A percentile compares a stretch with the other conserved stretches of the same genome.
Conservation (phyloP, 1,284 basidiomycete species). For the Mycena sp. region DNA sequence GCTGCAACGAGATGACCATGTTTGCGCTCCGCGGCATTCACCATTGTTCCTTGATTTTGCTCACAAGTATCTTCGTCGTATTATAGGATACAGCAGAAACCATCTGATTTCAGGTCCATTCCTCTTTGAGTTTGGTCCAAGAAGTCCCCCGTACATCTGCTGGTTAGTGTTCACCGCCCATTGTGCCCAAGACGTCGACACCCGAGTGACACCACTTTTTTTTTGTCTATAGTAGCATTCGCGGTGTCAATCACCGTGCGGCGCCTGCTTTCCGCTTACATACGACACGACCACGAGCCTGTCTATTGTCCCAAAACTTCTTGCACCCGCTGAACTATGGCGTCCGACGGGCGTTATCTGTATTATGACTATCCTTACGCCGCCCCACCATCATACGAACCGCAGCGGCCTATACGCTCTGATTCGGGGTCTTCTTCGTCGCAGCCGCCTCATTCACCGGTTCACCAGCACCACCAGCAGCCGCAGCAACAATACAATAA, state of each 20-base stretch:
- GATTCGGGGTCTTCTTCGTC: conserved; percentile 30
- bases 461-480: conserved; percentile 40
- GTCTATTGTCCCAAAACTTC: background rate
- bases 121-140: conserved; percentile 26
- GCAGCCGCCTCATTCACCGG: conserved; percentile 28
- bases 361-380: conserved; percentile 58
- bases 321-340: conserved; percentile 44
- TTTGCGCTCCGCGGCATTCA: conserved; percentile 24
- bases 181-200: too few relatives aligned
- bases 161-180: conserved; percentile 9
- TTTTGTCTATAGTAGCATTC: background rate
- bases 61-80: conserved; percentile 19
- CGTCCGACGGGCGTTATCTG: conserved; percentile 66
- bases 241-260: conserved; percentile 21
- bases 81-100: conserved; percentile 17
- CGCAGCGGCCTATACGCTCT: conserved; percentile 46
- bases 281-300: conserved; percentile 2
- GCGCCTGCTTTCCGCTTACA: background rate
- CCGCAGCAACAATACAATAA: conserved; percentile 40
- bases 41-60: conserved; percentile 17
- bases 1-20: conserved; percentile 18
- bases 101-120: conserved; percentile 18
- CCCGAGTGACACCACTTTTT: conserved; percentile 8
- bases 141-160: background rate
- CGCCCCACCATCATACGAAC: conserved; percentile 55